These are phyloP conservation scores for Pyrenula aspistea DNA, from an alignment of 495 filamentous ascomycete genomes.

Conservation along the genomic window DNA sequence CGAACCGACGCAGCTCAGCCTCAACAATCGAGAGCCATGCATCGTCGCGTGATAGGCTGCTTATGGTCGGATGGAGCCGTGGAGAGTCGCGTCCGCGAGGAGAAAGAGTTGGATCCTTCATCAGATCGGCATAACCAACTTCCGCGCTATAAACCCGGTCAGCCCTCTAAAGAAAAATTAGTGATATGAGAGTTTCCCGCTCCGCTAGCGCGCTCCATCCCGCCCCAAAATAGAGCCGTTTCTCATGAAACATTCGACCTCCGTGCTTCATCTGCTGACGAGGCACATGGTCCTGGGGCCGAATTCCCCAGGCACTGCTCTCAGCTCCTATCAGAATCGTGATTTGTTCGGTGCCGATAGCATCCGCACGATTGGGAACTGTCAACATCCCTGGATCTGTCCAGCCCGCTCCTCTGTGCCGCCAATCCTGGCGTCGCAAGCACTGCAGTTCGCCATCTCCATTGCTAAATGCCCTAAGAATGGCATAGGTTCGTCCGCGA, in stretches of 20 bases:
- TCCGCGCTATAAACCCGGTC: neutral
- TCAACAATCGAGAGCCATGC: neutral
- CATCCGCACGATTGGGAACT: neutral
- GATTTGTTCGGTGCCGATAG: no score
- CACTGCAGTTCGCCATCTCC: neutral
- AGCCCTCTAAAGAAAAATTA: no score
- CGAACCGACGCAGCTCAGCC: neutral
- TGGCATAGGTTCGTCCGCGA: no score
- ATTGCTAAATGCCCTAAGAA: no score
- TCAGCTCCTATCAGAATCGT: no score
- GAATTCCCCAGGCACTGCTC: neutral
- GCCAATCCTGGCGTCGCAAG: neutral
- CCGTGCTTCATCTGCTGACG: neutral
- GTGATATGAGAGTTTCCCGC: no score
- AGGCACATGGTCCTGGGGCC: neutral
- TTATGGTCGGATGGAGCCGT: neutral
- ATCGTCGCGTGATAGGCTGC: no score
- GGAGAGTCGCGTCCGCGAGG: neutral
- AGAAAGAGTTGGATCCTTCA: neutral
- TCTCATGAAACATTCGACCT: neutral
- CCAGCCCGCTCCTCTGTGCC: neutral
- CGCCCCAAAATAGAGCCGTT: neutral
- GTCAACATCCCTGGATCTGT: neutral
- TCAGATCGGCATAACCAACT: neutral
- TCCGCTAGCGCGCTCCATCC: neutral